Conservation (phyloP, 108 stramenopile species). For the Pseudonitzschia multiseries region DNA sequence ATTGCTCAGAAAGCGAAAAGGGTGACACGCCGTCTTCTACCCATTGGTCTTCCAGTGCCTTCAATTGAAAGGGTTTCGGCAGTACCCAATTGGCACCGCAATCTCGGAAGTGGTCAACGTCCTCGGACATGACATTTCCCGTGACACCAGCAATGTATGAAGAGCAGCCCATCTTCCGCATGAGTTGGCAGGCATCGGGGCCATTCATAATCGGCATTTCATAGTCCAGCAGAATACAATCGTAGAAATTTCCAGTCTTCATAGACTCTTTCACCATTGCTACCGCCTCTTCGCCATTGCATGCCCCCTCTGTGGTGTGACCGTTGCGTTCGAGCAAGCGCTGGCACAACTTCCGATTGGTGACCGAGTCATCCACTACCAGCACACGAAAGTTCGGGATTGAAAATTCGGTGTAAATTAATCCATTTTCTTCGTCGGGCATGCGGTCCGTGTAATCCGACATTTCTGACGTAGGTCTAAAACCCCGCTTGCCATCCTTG, state of each 20-base stretch:
- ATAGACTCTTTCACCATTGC: constrained; percentile 22
- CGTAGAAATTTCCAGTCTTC: constrained; percentile 18
- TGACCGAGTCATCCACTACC: constrained; percentile 32
- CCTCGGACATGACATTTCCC: constrained; percentile 43
- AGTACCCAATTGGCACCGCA: constrained; percentile 41
- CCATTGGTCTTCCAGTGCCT: constrained; percentile 21
- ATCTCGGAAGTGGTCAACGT: constrained; percentile 32
- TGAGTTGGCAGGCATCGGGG: constrained; percentile 30
- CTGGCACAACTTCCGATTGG: constrained; percentile 43
- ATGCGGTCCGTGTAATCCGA: neutral
- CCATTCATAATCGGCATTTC: constrained; percentile 51
- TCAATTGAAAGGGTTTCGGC: constrained; percentile 37
- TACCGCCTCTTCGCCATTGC: constrained; percentile 36
- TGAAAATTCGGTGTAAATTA: neutral
- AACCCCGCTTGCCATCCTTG: neutral
- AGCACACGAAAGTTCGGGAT: constrained; percentile 20
- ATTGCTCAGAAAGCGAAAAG: neutral
- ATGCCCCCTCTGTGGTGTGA: constrained; percentile 35
- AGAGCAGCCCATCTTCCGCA: constrained; percentile 41
- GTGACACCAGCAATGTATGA: constrained; percentile 41
- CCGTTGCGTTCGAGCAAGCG: constrained; percentile 38
- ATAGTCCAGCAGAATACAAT: constrained; percentile 41
- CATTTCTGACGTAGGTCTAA: neutral
- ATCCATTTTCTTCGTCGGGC: neutral
- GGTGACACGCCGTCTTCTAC: constrained; percentile 19